These are phyloP conservation scores for Onygenales sp. DNA, from an alignment of 2,329 filamentous ascomycete genomes.

Conservation along the genomic window DNA sequence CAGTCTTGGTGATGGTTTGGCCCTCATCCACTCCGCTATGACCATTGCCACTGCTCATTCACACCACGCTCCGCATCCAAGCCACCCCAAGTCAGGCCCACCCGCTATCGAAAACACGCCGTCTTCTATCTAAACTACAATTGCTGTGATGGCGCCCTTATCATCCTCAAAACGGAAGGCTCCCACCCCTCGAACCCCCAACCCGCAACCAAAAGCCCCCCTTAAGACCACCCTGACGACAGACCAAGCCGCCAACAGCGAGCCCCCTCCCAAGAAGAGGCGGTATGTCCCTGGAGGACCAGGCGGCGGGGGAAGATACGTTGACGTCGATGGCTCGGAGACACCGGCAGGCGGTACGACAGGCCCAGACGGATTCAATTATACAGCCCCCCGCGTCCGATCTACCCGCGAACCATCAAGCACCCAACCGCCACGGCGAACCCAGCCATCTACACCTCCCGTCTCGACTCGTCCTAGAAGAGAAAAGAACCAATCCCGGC, in stretches of 20 bases:
- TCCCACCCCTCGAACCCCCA: conserved; percentile 18
- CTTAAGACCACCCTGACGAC: conserved; percentile 22
- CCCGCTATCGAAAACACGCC: not conserved
- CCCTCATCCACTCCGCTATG: not conserved
- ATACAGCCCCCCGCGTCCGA: conserved; percentile 41
- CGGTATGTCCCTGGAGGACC: conserved; percentile 80
- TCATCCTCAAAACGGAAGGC: conserved; percentile 16
- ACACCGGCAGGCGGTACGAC: conserved; percentile 42
- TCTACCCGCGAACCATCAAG: conserved; percentile 44
- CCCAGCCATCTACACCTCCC: conserved; percentile 19
- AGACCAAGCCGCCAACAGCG: conserved; percentile 28
- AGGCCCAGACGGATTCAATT: conserved; percentile 39
- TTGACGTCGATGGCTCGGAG: conserved; percentile 61
- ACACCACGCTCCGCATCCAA: not conserved
- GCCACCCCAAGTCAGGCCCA: not conserved
- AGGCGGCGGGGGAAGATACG: conserved; percentile 74
- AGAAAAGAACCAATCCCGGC: conserved; percentile 38
- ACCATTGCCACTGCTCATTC: not conserved
- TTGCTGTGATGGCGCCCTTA: conserved; percentile 22
- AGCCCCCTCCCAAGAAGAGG: conserved; percentile 60
- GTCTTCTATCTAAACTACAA: not conserved
- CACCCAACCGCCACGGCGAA: conserved; percentile 22
- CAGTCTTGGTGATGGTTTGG: not conserved
- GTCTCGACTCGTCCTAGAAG: conserved; percentile 31
- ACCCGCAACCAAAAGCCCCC: conserved; percentile 18